Evolutionary conservation across 2,329 filamentous ascomycete genomes (phyloP).

Genomic region (Fusarium denticulatum): DNA sequence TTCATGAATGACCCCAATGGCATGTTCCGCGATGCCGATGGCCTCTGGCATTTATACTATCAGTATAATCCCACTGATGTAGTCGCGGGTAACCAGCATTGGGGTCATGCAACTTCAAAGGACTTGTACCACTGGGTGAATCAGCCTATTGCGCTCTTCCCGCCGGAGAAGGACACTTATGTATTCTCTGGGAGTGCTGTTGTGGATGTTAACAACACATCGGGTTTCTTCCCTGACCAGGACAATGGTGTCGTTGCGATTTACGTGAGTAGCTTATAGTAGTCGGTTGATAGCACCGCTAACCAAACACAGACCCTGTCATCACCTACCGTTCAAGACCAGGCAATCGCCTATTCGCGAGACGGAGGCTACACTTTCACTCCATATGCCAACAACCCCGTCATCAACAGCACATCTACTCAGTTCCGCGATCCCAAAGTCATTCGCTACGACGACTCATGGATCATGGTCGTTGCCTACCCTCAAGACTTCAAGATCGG

Average conservation of each 20-base stretch:
- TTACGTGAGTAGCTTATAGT: slow-evolving; percentile 39
- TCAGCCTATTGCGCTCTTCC: slow-evolving; percentile 69
- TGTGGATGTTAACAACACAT: slow-evolving; percentile 71
- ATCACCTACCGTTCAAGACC: slow-evolving; percentile 53
- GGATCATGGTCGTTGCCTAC: slow-evolving; percentile 68
- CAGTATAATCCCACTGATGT: slow-evolving; percentile 60
- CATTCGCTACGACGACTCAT: slow-evolving; percentile 64
- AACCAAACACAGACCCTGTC: slow-evolving; percentile 34
- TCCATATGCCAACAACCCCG: slow-evolving; percentile 68
- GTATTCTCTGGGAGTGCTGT: slow-evolving; percentile 67
- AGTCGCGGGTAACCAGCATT: slow-evolving; percentile 69
- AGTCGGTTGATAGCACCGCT: fast-evolving
- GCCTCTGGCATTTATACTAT: slow-evolving; percentile 72
- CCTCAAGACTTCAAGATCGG: slow-evolving; percentile 63
- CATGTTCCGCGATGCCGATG: slow-evolving; percentile 66
- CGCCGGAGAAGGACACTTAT: slow-evolving; percentile 54
- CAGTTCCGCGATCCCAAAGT: slow-evolving; percentile 76
- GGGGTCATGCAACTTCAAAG: slow-evolving; percentile 71
- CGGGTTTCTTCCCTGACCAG: slow-evolving; percentile 70
- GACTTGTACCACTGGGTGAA: slow-evolving; percentile 74
- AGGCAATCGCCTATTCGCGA: slow-evolving; percentile 69
- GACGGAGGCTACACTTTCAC: slow-evolving; percentile 71
- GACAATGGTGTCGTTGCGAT: slow-evolving; percentile 69
- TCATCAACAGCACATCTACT: slow-evolving; percentile 62
- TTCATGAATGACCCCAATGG: slow-evolving; percentile 74